These are phyloP conservation scores for Panicum virgatum DNA, from an alignment of 202 grass and related monocot genomes.

Conservation along the genomic window DNA sequence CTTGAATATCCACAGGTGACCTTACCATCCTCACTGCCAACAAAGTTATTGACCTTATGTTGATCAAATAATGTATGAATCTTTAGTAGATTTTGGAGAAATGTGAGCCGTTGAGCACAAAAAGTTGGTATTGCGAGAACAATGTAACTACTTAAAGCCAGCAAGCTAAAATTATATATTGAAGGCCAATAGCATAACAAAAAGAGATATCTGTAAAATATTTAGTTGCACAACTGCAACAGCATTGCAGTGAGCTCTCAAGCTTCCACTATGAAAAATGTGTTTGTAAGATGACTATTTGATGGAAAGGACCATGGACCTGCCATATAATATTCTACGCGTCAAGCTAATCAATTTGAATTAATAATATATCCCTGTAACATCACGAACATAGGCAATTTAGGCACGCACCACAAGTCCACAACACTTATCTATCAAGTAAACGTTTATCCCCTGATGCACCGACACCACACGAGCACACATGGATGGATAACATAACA, in stretches of 20 bases:
- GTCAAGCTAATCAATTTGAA: not conserved
- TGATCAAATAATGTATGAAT: conserved; percentile 13
- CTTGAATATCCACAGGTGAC: conserved; percentile 77
- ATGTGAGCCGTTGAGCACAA: not conserved
- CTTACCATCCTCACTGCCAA: conserved; percentile 68
- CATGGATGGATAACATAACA: not conserved
- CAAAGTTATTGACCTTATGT: conserved; percentile 22
- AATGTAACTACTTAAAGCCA: not conserved
- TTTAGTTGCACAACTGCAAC: not conserved
- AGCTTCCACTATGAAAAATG: not conserved
- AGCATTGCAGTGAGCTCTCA: not conserved
- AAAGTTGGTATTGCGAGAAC: not conserved
- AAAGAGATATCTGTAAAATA: not conserved
- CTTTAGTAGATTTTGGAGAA: not conserved
- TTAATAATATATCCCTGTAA: not conserved
- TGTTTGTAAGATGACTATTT: not conserved
- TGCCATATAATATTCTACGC: not conserved
- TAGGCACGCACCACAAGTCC: no score
- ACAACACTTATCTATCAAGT: not conserved
- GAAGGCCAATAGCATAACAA: not conserved
- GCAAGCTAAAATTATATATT: not conserved
- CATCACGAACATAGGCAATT: not conserved
- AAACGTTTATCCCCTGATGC: not conserved
- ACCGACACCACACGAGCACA: not conserved
- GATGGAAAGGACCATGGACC: not conserved